Conservation (phyloP, 257 asterid species). For the Agastache rugosa region DNA sequence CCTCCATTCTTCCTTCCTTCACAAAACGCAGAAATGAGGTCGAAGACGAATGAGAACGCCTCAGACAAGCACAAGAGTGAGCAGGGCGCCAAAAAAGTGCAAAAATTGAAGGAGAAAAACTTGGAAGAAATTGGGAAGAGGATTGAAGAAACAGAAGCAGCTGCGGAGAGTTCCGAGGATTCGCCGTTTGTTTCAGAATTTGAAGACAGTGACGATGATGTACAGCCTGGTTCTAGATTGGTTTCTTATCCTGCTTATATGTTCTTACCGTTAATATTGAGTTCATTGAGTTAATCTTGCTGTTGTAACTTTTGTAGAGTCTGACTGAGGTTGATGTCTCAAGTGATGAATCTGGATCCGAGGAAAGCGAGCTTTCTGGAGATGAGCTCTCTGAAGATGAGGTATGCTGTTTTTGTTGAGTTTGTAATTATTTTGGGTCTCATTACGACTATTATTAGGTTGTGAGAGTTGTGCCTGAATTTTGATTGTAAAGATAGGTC, state of each 20-base stretch:
- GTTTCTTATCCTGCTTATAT: not conserved
- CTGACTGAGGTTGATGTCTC: conserved; percentile 54
- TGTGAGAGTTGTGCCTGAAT: not conserved
- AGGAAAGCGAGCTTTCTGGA: conserved; percentile 47
- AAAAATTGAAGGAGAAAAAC: conserved; percentile 30
- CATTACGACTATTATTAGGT: not conserved
- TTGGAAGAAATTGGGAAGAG: conserved; percentile 36
- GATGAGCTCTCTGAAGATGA: conserved; percentile 56
- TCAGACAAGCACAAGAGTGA: conserved; percentile 33
- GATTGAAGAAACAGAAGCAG: conserved; percentile 38
- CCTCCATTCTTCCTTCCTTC: not conserved
- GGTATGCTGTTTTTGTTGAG: conserved; percentile 50
- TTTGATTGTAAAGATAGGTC: conserved; percentile 1
- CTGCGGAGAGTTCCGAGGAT: conserved; percentile 46
- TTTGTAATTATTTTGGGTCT: not conserved
- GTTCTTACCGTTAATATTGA: not conserved
- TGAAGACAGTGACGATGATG: conserved; percentile 43
- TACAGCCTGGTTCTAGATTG: not conserved
- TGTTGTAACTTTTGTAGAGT: conserved; percentile 46
- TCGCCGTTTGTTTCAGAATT: conserved; percentile 41
- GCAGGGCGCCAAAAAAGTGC: conserved; percentile 23
- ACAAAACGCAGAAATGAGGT: conserved; percentile 21
- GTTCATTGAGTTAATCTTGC: conserved; percentile 10
- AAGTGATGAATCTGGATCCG: conserved; percentile 51
- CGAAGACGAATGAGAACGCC: conserved; percentile 33